Evolutionary conservation across 2,329 filamentous ascomycete species (phyloP).

Genomic region (Aspergillus flavus): DNA sequence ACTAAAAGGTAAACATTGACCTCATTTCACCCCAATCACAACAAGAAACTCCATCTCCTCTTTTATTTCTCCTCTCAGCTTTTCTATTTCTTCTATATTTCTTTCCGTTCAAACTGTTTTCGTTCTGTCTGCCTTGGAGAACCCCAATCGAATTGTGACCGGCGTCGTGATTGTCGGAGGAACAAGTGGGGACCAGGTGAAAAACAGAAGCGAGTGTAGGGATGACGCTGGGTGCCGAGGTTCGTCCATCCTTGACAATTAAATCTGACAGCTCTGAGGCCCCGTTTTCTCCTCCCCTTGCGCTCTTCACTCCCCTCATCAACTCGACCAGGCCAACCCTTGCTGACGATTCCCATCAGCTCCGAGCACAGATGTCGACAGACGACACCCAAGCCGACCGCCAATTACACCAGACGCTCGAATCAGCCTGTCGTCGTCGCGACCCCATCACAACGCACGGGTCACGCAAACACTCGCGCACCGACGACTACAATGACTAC

Average conservation of each 20-base stretch:
- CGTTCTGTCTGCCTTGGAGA: background rate
- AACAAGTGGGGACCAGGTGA: background rate
- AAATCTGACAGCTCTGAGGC: background rate
- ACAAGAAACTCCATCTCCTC: background rate
- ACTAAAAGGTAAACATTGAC: background rate
- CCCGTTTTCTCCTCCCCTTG: conserved; percentile 7
- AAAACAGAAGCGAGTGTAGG: background rate
- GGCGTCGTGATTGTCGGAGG: background rate
- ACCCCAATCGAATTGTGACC: background rate
- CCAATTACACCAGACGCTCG: conserved; percentile 27
- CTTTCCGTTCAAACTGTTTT: background rate
- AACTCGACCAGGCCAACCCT: background rate
- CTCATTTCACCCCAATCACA: background rate
- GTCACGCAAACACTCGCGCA: conserved; percentile 35
- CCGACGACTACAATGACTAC: conserved; percentile 16
- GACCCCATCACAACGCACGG: conserved; percentile 10
- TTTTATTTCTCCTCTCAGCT: background rate
- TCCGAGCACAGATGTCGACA: conserved; percentile 16
- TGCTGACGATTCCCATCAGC: background rate
- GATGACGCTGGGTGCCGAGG: conserved; percentile 5
- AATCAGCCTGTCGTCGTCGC: conserved; percentile 18
- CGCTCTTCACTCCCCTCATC: conserved; percentile 1
- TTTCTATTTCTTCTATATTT: background rate
- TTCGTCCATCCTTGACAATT: background rate
- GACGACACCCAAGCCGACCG: conserved; percentile 24